phyloP scores from a whole-genome alignment of 1,139 yeast species.

The Wickerhamiella infanticola region DNA sequence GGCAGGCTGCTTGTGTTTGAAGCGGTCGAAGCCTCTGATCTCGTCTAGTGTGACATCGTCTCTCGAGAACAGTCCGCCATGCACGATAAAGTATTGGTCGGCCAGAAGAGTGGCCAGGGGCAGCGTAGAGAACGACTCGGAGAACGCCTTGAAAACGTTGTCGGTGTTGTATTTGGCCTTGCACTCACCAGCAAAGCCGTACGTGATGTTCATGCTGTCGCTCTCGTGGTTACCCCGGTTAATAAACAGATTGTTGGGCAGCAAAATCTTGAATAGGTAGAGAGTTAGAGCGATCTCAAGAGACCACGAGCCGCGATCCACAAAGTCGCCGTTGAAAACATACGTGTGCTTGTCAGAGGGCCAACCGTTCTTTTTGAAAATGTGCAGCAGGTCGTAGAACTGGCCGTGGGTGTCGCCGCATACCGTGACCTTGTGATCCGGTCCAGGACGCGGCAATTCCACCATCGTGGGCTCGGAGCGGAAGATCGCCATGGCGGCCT shows the following conservation, averaged over 20 bases:
- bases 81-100: slow-evolving; percentile 68
- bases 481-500: slow-evolving; percentile 54
- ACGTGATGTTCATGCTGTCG: slow-evolving; percentile 89
- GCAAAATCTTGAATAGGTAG: slow-evolving; percentile 61
- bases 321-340: slow-evolving; percentile 92
- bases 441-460: slow-evolving; percentile 33
- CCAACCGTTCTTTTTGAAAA: slow-evolving; percentile 63
- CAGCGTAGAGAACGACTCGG: slow-evolving; percentile 71
- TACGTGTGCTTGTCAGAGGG: slow-evolving; percentile 51
- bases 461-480: slow-evolving; percentile 57
- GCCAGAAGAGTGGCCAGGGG: slow-evolving; percentile 81
- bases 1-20: slow-evolving; percentile 64
- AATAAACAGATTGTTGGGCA: slow-evolving; percentile 56
- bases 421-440: slow-evolving; percentile 41
- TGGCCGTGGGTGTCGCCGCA: slow-evolving; percentile 99
- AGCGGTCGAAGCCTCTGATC: slow-evolving; percentile 54
- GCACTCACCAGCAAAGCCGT: slow-evolving; percentile 94
- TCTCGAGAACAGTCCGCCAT: slow-evolving; percentile 85
- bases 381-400: slow-evolving; percentile 71
- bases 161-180: slow-evolving; percentile 67
- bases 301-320: slow-evolving; percentile 97
- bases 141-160: slow-evolving; percentile 67
- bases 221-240: slow-evolving; percentile 98
- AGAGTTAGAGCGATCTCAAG: slow-evolving; percentile 83
- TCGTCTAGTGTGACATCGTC: slow-evolving; percentile 59